Conservation (phyloP, 1,284 basidiomycete genomes). For the Puccinia coronata region DNA sequence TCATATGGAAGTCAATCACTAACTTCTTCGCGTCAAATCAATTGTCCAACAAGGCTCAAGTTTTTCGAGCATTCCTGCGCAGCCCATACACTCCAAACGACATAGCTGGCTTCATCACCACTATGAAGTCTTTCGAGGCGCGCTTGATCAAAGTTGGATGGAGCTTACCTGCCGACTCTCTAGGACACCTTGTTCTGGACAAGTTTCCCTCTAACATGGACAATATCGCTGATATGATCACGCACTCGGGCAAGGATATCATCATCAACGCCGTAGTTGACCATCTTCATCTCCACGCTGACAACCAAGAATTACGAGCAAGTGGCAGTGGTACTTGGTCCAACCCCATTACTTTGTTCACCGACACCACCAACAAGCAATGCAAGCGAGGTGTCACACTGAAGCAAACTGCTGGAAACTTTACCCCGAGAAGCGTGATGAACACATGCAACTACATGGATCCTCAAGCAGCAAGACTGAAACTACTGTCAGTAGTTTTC, state of each 20-base stretch:
- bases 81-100: neutral
- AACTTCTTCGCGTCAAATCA: neutral
- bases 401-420: neutral
- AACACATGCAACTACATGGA: neutral
- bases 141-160: neutral
- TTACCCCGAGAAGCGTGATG: neutral
- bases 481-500: neutral
- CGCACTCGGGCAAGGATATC: neutral
- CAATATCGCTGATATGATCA: neutral
- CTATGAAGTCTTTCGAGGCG: neutral
- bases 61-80: neutral
- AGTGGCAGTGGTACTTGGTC: neutral
- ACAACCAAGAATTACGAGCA: neutral
- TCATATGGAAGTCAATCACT: neutral
- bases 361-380: neutral
- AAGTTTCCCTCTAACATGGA: neutral
- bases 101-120: neutral
- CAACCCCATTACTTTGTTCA: neutral
- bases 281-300: neutral
- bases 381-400: constrained; percentile 1
- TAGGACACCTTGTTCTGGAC: neutral
- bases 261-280: neutral
- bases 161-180: neutral
- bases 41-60: neutral
- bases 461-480: neutral